Conservation (phyloP, 2,329 filamentous ascomycete species). For the Colletotrichum godetiae region DNA sequence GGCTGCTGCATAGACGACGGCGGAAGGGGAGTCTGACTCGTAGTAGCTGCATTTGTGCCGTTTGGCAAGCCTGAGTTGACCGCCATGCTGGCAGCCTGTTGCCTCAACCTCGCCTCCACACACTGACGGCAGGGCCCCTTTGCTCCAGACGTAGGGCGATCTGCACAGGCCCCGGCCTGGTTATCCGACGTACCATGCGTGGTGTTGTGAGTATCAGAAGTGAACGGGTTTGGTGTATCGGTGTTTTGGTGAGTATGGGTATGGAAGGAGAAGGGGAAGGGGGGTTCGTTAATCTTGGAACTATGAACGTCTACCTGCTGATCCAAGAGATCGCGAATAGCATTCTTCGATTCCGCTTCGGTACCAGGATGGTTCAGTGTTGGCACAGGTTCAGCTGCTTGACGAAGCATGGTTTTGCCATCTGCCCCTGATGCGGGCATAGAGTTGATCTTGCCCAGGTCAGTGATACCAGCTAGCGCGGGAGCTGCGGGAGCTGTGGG, state of each 20-base stretch:
- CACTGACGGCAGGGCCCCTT: conserved; percentile 33
- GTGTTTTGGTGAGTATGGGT: not conserved
- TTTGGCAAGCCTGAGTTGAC: not conserved
- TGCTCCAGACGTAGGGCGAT: conserved; percentile 5
- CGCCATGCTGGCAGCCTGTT: conserved; percentile 26
- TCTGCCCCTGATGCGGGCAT: not conserved
- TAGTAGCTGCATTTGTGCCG: not conserved
- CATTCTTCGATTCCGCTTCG: not conserved
- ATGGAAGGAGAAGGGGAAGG: not conserved
- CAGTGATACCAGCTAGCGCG: conserved; percentile 5
- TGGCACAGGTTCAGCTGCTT: not conserved
- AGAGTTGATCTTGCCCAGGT: not conserved
- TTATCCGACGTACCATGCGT: not conserved
- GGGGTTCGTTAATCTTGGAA: not conserved
- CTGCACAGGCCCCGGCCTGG: conserved; percentile 3
- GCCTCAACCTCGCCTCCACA: conserved; percentile 29
- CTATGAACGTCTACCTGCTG: not conserved
- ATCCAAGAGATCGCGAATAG: not conserved
- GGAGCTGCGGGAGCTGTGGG: not conserved
- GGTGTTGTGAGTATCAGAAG: not conserved
- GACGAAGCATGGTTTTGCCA: not conserved
- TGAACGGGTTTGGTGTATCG: not conserved
- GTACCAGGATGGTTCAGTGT: not conserved
- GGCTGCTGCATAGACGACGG: conserved; percentile 18
- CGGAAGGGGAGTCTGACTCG: not conserved